phyloP scores from a whole-genome alignment of 106 monocot species.

The Allium sativum region DNA sequence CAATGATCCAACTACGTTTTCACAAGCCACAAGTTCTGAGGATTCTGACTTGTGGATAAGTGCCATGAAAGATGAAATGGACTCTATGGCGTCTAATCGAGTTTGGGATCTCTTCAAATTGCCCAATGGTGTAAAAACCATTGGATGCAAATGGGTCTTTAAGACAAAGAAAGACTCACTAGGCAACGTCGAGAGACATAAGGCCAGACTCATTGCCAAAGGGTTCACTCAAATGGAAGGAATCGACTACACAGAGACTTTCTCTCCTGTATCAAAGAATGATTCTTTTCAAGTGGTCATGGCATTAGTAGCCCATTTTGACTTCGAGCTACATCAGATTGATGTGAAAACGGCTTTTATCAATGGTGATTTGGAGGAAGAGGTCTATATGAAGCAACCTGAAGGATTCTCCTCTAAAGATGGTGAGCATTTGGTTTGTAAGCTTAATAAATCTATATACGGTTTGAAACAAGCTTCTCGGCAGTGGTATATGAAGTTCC shows the following conservation, averaged over 20 bases:
- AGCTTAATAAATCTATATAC: too few species aligned
- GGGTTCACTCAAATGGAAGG: background rate
- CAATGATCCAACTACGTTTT: background rate
- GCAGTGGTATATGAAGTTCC: too few species aligned
- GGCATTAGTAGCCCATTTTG: too few species aligned
- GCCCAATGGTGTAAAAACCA: background rate
- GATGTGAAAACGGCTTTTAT: too few species aligned
- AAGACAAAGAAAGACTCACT: background rate
- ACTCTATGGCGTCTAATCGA: background rate
- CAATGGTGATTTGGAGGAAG: too few species aligned
- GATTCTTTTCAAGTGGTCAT: background rate
- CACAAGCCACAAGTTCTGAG: background rate
- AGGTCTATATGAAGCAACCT: too few species aligned
- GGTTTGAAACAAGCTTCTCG: too few species aligned
- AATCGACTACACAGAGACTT: background rate
- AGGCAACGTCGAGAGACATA: background rate
- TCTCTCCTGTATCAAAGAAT: background rate
- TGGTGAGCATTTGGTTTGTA: too few species aligned
- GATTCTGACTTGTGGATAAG: background rate
- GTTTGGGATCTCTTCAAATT: background rate
- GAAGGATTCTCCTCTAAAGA: too few species aligned
- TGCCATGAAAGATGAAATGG: background rate
- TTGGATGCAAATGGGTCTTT: background rate
- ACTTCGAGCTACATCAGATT: too few species aligned
- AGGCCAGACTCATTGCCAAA: background rate